Conservation (phyloP, 2,329 filamentous ascomycete genomes). For the Pyrenophora seminiperda region DNA sequence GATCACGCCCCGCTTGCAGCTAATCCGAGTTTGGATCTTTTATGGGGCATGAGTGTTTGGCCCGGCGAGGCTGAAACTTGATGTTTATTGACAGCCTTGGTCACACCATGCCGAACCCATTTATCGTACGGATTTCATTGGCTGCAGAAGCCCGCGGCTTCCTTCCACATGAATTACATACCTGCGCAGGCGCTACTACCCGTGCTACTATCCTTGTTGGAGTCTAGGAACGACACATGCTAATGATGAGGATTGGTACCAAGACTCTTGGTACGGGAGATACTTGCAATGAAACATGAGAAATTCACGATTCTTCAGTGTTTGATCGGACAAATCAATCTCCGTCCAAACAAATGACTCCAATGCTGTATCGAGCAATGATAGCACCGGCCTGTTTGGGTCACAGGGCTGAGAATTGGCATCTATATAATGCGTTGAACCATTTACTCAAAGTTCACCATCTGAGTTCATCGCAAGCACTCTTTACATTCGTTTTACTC, state of each 20-base stretch:
- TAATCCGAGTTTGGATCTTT: background rate
- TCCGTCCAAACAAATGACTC: slow-evolving; percentile 2
- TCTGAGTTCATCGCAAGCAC: slow-evolving; percentile 1
- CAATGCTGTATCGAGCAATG: background rate
- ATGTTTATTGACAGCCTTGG: slow-evolving; percentile 1
- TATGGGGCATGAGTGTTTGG: background rate
- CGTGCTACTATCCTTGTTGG: background rate
- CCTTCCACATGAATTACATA: background rate
- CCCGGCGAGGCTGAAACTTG: background rate
- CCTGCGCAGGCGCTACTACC: background rate
- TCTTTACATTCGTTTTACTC: slow-evolving; percentile 9
- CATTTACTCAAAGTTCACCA: background rate
- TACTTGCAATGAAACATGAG: background rate
- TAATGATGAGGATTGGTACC: slow-evolving; percentile 2
- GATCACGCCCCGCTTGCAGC: background rate
- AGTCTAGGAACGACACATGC: background rate
- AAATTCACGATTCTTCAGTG: background rate
- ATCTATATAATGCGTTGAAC: background rate
- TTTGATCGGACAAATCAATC: slow-evolving; percentile 2
- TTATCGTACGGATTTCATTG: background rate
- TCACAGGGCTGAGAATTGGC: background rate
- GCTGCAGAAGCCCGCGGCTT: background rate
- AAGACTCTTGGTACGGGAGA: slow-evolving; percentile 1
- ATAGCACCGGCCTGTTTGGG: background rate
- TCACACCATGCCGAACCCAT: background rate